A percentile compares a stretch with the other conserved stretches of the same genome.
Evolutionary conservation across 306 rosid species (phyloP).

Genomic region (Begonia loranthoides): DNA sequence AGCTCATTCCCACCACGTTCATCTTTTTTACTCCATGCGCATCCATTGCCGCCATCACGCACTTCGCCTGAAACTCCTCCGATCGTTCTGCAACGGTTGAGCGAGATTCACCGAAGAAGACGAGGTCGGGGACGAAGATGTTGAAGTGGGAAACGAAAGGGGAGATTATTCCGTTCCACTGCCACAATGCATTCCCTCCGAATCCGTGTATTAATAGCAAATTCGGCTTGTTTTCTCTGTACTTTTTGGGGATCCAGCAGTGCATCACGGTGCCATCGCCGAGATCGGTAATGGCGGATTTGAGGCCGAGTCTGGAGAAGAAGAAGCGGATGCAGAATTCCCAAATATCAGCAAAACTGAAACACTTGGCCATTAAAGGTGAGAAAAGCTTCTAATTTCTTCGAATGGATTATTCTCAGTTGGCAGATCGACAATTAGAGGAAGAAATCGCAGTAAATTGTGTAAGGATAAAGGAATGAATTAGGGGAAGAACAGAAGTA

Average conservation of each 20-base stretch:
- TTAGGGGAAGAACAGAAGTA: no score
- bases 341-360: constrained; percentile 30
- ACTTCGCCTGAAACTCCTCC: constrained; percentile 62
- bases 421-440: no score
- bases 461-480: no score
- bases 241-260: constrained; percentile 63
- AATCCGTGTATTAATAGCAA: constrained; percentile 72
- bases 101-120: constrained; percentile 74
- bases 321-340: constrained; percentile 38
- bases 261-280: constrained; percentile 73
- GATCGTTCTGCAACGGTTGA: constrained; percentile 49
- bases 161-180: constrained; percentile 53
- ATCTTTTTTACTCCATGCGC: constrained; percentile 31
- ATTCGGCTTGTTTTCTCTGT: constrained; percentile 28
- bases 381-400: no score
- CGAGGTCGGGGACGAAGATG: constrained; percentile 73
- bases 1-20: constrained; percentile 55
- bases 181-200: constrained; percentile 98
- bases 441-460: no score
- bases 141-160: constrained; percentile 56
- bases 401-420: no score
- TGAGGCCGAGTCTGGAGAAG: constrained; percentile 53
- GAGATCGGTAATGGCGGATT: constrained; percentile 63
- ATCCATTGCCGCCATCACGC: constrained; percentile 43
- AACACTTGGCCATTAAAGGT: constrained; percentile 28